Evolutionary conservation across 306 rosid species (phyloP).

Genomic region (Heteromeles arbutifolia): DNA sequence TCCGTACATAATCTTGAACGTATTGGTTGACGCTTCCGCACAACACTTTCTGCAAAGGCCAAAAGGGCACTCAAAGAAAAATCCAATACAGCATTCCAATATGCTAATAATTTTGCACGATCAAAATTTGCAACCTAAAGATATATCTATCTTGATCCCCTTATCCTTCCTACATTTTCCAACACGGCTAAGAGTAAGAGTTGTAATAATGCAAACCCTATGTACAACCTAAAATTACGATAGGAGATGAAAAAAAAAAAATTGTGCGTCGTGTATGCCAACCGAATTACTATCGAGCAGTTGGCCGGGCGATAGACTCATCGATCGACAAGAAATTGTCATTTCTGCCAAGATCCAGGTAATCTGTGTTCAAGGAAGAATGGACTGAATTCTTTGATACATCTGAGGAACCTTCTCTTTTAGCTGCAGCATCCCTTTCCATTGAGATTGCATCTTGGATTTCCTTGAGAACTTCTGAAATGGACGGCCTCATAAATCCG

Average conservation of each 20-base stretch:
- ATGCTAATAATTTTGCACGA: not conserved
- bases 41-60: too few relatives aligned
- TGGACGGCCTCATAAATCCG: conserved; percentile 82
- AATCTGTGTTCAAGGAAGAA: conserved; percentile 62
- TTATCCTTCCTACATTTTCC: not conserved
- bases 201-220: not conserved
- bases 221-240: not conserved
- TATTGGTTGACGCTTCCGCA: too few relatives aligned
- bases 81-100: not conserved
- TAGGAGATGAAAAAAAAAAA: not conserved
- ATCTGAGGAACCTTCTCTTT: conserved; percentile 64
- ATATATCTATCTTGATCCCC: not conserved
- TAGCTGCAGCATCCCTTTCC: conserved; percentile 50
- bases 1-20: too few relatives aligned
- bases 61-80: not conserved
- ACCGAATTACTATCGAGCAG: conserved; percentile 48
- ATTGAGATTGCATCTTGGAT: conserved; percentile 82
- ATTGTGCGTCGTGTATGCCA: not conserved
- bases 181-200: not conserved
- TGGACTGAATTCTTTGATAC: conserved; percentile 54
- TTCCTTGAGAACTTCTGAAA: conserved; percentile 94
- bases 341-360: conserved; percentile 55
- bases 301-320: conserved; percentile 68
- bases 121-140: not conserved
- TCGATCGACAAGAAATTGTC: conserved; percentile 68